Percentiles rank a stretch among this genome's conserved stretches.
Evolutionary conservation across 805 yeast genomes (phyloP).

Genomic region (Candida silvicultrix): DNA sequence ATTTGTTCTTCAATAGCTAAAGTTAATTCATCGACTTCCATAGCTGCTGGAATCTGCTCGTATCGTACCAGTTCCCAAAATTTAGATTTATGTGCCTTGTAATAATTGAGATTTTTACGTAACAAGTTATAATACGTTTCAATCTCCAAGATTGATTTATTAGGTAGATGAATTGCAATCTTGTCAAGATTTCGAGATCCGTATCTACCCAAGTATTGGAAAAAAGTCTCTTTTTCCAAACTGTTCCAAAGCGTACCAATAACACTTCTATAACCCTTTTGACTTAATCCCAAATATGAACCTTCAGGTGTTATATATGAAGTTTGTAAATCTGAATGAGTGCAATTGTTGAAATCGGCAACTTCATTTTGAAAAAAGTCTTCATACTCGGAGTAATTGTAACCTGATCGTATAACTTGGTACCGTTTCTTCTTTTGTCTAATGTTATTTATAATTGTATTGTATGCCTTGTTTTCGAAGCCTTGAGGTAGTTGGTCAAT

Average conservation of each 20-base stretch:
- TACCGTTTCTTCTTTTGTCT: too few species aligned
- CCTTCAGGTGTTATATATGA: not conserved
- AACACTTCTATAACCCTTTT: not conserved
- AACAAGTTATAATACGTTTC: constrained; percentile 37
- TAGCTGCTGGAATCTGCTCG: constrained; percentile 43
- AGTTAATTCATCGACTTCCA: constrained; percentile 42
- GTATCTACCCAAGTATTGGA: constrained; percentile 39
- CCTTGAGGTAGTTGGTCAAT: too few species aligned
- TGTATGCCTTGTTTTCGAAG: too few species aligned
- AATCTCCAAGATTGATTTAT: constrained; percentile 39
- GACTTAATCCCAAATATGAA: not conserved
- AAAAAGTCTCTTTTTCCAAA: constrained; percentile 46
- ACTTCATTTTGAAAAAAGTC: too few species aligned
- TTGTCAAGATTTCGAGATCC: constrained; percentile 41
- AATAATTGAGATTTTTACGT: constrained; percentile 20
- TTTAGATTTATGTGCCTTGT: constrained; percentile 17
- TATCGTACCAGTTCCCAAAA: constrained; percentile 26
- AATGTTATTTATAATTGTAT: too few species aligned
- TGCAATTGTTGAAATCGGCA: too few species aligned
- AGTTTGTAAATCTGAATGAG: not conserved
- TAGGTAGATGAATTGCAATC: constrained; percentile 31
- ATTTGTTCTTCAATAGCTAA: constrained; percentile 33
- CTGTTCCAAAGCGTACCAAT: constrained; percentile 41
- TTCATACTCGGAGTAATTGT: too few species aligned
- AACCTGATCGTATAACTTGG: too few species aligned